Evolutionary conservation across 306 rosid species (phyloP).

Genomic region (Malus orientalis): DNA sequence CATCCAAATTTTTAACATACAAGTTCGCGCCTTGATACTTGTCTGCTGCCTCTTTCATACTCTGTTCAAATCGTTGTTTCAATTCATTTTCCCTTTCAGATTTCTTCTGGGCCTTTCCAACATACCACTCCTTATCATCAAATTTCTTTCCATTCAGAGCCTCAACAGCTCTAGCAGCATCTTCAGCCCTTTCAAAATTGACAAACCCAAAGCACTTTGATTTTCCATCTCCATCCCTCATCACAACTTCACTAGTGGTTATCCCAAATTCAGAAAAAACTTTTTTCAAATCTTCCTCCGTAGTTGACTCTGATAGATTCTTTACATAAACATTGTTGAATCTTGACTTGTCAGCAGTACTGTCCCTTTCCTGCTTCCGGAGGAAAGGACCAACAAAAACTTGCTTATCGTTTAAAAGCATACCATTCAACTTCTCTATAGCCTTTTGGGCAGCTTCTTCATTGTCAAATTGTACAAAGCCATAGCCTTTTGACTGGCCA

Average conservation of each 20-base stretch:
- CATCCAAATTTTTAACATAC: slow-evolving; percentile 80
- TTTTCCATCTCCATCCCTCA: slow-evolving; percentile 94
- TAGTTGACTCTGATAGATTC: slow-evolving; percentile 69
- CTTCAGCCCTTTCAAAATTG: slow-evolving; percentile 80
- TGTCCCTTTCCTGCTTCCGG: slow-evolving; percentile 94
- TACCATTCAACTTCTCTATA: slow-evolving; percentile 83
- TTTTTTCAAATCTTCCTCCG: slow-evolving; percentile 72
- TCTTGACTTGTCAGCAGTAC: slow-evolving; percentile 39
- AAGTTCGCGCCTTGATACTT: slow-evolving; percentile 89
- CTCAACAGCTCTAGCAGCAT: slow-evolving; percentile 78
- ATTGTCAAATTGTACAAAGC: slow-evolving; percentile 87
- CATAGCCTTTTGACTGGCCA: slow-evolving; percentile 95
- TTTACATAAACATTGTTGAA: slow-evolving; percentile 88
- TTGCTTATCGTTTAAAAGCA: slow-evolving; percentile 93
- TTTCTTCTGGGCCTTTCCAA: slow-evolving; percentile 93
- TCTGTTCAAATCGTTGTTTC: slow-evolving; percentile 70
- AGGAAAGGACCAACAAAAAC: slow-evolving; percentile 97
- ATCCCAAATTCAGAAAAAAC: slow-evolving; percentile 72
- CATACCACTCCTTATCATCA: slow-evolving; percentile 87
- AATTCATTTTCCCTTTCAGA: slow-evolving; percentile 83
- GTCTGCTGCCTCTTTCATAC: slow-evolving; percentile 87
- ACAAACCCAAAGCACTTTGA: slow-evolving; percentile 95
- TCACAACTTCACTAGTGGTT: slow-evolving; percentile 77
- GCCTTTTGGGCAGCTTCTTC: slow-evolving; percentile 94
- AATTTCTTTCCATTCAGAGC: slow-evolving; percentile 64